These are phyloP conservation scores for Abrus precatorius DNA, from an alignment of 306 rosid species.

Conservation along the genomic window DNA sequence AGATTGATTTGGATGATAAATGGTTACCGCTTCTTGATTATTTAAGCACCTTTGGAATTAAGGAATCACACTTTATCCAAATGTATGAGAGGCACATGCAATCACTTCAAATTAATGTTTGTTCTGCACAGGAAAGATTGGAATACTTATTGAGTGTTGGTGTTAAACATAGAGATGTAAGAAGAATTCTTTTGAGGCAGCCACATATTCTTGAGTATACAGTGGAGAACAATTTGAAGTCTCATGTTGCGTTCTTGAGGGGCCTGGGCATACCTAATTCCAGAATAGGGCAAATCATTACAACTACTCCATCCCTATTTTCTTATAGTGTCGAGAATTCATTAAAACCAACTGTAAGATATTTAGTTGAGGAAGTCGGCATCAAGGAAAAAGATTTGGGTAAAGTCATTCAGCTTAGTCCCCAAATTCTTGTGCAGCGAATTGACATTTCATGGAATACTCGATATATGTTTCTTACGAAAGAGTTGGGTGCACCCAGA, in stretches of 20 bases:
- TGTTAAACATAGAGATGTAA: constrained; percentile 84
- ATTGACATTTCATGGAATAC: constrained; percentile 88
- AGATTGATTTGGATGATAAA: constrained; percentile 73
- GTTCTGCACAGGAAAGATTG: constrained; percentile 87
- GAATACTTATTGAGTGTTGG: constrained; percentile 93
- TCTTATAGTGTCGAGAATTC: constrained; percentile 95
- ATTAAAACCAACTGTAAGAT: constrained; percentile 85
- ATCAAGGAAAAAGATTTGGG: constrained; percentile 89
- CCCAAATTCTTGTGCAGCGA: constrained; percentile 91
- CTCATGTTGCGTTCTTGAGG: constrained; percentile 82
- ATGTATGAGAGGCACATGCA: constrained; percentile 95
- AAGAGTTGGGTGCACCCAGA: constrained; percentile 93
- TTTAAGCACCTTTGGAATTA: constrained; percentile 85
- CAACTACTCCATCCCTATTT: constrained; percentile 84
- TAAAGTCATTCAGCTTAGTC: constrained; percentile 96
- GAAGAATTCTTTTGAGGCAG: constrained; percentile 88
- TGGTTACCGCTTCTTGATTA: constrained; percentile 97
- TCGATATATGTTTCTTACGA: constrained; percentile 77
- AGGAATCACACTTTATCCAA: constrained; percentile 92
- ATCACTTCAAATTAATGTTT: constrained; percentile 83
- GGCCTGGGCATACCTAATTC: constrained; percentile 84
- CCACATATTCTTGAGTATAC: constrained; percentile 90
- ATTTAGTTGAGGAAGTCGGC: constrained; percentile 95
- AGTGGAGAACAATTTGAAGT: constrained; percentile 86
- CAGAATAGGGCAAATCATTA: constrained; percentile 84